Evolutionary conservation across 1,139 yeast species (phyloP), one percentile per base, ranked within the genome.

Genomic region (Yarrowia galli): DNA sequence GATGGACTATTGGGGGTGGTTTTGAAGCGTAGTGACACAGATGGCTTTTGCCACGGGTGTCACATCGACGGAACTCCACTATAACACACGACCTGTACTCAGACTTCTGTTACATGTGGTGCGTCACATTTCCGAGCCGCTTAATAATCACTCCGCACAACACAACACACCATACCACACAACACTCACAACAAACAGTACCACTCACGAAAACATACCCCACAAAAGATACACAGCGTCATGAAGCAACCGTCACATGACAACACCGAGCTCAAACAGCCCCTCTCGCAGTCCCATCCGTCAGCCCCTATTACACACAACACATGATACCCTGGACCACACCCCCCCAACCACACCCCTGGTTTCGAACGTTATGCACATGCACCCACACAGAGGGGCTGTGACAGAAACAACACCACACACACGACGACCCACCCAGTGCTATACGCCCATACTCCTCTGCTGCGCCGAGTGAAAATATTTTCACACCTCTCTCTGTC

Each of bases 291-390:
- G 9, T 10, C 23, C n/a, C 51, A 16, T 25, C 13, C 36, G 8
- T 12, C 53, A n/a, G 22, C 53, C 53, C 53, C 53, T 48, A 48
- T 48, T 15, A 3, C 22, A 3, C 22, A 15, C 16, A 20, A 12
- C 49, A 45, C 20, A 46, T 46, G 51, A 46, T 46, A 46, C 51
- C 51, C 35, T 25, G 18, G 51, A 22, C 28, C n/a, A n/a, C n/a
- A n/a, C n/a, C n/a, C n/a, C n/a, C 49, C 49, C 23, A 12, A 43
- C 43, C 32, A 28, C 32, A 8, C 32, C 51, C 51, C 53, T 48
- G n/a, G 53, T 48, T 28, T 18, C 15, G 32, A 42, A 49, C 40
- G 40, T 23, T 49, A 49, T 32, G 32, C 51, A 25, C 12, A 28
- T 28, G 53, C 51, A 23, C 35, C n/a, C n/a, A n/a, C 12, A 20